Conservation (phyloP, 2,329 filamentous ascomycete genomes). For the Cylindrodendrum hubeiense region DNA sequence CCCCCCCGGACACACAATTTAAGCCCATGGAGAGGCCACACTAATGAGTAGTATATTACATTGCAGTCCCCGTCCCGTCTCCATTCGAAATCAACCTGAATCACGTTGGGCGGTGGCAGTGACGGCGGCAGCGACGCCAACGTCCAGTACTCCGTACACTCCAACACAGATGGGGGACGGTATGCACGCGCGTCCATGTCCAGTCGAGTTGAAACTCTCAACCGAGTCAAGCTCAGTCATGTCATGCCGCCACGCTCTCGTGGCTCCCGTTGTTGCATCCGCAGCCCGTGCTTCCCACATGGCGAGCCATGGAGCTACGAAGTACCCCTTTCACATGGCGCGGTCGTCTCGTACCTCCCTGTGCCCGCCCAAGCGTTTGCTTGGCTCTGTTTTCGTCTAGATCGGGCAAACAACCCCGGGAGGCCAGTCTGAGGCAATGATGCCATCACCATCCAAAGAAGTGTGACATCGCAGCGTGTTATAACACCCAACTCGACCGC, state of each 20-base stretch:
- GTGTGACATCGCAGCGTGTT: not conserved
- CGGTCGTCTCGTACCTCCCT: not conserved
- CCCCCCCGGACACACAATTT: not conserved
- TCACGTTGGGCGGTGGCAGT: slow-evolving; percentile 10
- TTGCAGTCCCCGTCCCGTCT: not conserved
- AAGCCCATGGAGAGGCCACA: not conserved
- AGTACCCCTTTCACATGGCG: not conserved
- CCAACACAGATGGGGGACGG: not conserved
- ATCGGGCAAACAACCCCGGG: not conserved
- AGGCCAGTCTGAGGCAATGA: not conserved
- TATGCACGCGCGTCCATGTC: not conserved
- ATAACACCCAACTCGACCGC: not conserved
- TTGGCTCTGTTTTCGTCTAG: not conserved
- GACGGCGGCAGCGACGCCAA: not conserved
- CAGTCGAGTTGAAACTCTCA: slow-evolving; percentile 1
- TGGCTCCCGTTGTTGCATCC: slow-evolving; percentile 31
- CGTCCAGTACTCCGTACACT: not conserved
- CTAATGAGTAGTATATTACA: not conserved
- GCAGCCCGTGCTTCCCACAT: slow-evolving; percentile 40
- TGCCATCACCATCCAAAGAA: not conserved
- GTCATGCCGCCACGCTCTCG: slow-evolving; percentile 21
- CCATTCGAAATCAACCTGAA: slow-evolving; percentile 9
- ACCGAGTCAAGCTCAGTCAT: slow-evolving; percentile 8
- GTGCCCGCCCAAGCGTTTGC: not conserved
- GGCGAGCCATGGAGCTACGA: slow-evolving; percentile 32